These are phyloP conservation scores for Pseudoneurospora amorphoporcata DNA, from an alignment of 495 filamentous ascomycete species.

Conservation along the genomic window DNA sequence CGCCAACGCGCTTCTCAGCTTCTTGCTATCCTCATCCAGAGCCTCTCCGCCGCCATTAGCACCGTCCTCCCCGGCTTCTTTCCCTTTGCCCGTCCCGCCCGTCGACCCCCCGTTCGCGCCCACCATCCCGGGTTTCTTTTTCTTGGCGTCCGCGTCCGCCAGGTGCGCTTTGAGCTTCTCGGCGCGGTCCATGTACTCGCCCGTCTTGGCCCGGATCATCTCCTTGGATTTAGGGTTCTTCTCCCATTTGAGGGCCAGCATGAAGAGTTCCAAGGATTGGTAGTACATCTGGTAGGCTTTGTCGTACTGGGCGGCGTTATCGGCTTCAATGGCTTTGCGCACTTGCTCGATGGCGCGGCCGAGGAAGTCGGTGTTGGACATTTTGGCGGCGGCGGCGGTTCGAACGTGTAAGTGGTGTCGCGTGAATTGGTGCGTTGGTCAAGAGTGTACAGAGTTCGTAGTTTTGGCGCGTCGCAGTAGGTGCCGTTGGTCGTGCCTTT, in stretches of 20 bases:
- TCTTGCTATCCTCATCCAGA: conserved; percentile 85
- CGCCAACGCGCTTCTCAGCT: conserved; percentile 77
- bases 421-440: background rate
- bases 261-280: conserved; percentile 85
- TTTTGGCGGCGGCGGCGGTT: conserved; percentile 24
- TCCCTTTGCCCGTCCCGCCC: conserved; percentile 48
- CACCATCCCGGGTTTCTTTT: conserved; percentile 63
- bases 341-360: conserved; percentile 91
- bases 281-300: conserved; percentile 94
- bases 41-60: conserved; percentile 49
- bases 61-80: conserved; percentile 33
- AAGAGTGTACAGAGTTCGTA: background rate
- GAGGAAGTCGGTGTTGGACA: conserved; percentile 97
- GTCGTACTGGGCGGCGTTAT: conserved; percentile 92
- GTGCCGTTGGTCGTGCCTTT: background rate
- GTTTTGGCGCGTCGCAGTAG: background rate
- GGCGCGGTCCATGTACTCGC: conserved; percentile 95
- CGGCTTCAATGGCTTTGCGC: conserved; percentile 92
- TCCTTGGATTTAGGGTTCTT: conserved; percentile 94
- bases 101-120: conserved; percentile 77
- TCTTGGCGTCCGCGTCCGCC: conserved; percentile 61
- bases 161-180: conserved; percentile 94
- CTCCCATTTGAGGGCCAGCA: conserved; percentile 96
- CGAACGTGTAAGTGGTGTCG: background rate
- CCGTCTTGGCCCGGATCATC: conserved; percentile 87